Conservation (phyloP, 208 protist genomes). For the Naegleria lovaniensis region DNA sequence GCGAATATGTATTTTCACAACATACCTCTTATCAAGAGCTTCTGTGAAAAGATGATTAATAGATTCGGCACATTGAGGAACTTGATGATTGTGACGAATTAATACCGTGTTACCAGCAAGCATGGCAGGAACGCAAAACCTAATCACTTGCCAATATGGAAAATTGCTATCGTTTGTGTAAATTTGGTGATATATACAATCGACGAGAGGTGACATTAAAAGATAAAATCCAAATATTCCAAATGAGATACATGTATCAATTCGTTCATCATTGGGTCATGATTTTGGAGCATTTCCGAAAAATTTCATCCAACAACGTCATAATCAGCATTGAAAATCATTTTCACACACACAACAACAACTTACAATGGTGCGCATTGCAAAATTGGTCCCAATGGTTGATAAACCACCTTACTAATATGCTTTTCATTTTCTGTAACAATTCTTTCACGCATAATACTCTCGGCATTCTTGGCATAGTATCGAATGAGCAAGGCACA, state of each 20-base stretch:
- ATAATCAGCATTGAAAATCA: neutral
- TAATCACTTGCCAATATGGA: neutral
- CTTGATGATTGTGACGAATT: neutral
- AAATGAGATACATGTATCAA: too few relatives aligned
- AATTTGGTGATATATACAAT: too few relatives aligned
- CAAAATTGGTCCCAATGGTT: neutral
- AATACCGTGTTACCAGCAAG: neutral
- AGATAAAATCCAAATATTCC: too few relatives aligned
- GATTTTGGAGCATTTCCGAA: too few relatives aligned
- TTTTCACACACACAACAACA: neutral
- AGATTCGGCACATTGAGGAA: neutral
- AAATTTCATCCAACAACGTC: too few relatives aligned
- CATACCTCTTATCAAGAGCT: neutral
- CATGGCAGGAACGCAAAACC: neutral
- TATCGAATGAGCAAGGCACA: neutral
- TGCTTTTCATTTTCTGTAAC: neutral
- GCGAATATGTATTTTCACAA: too few relatives aligned
- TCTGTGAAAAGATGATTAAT: neutral
- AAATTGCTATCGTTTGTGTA: neutral
- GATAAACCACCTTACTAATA: neutral
- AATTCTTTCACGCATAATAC: neutral
- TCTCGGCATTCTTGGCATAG: neutral
- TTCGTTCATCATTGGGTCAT: too few relatives aligned
- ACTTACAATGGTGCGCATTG: slow-evolving; percentile 1
- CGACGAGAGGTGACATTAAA: too few relatives aligned